Evolutionary conservation across 106 monocot species (phyloP).

Genomic region (Gastrodia elata): DNA sequence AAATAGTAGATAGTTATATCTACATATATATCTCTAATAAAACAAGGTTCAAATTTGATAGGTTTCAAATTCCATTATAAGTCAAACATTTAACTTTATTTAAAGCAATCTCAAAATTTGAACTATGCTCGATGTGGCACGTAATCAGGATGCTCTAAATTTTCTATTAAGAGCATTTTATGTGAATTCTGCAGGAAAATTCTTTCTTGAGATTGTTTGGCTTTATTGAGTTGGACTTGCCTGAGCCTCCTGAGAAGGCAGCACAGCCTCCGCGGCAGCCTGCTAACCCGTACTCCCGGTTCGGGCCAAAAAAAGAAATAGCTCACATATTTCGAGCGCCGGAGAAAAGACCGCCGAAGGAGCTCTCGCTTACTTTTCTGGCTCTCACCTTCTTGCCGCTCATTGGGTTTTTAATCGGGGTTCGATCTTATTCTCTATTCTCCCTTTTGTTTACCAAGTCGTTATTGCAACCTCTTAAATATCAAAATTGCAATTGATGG

Average conservation of each 20-base stretch:
- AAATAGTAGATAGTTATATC: too few relatives aligned
- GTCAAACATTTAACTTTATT: too few relatives aligned
- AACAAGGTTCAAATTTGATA: too few relatives aligned
- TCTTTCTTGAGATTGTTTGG: constrained; percentile 62
- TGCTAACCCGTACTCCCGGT: constrained; percentile 56
- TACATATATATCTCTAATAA: too few relatives aligned
- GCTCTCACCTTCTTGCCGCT: constrained; percentile 63
- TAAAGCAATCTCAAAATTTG: too few relatives aligned
- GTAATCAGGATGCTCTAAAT: too few relatives aligned
- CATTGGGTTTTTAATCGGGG: constrained; percentile 71
- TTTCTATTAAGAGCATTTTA: too few relatives aligned
- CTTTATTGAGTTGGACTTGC: constrained; percentile 72
- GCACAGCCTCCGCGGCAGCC: constrained; percentile 56
- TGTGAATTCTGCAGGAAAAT: constrained; percentile 58
- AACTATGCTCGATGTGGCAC: too few relatives aligned
- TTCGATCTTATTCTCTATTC: constrained; percentile 20
- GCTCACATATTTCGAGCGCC: constrained; percentile 82
- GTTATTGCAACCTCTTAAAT: background rate
- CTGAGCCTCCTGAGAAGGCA: constrained; percentile 86
- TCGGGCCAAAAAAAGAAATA: constrained; percentile 75
- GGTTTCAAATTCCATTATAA: too few relatives aligned
- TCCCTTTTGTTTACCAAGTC: background rate
- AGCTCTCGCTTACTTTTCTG: constrained; percentile 74
- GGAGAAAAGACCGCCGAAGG: constrained; percentile 78
- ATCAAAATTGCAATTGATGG: background rate